These are phyloP conservation scores for Ascochyta fabae DNA, from an alignment of 2,329 filamentous ascomycete species.

Conservation along the genomic window DNA sequence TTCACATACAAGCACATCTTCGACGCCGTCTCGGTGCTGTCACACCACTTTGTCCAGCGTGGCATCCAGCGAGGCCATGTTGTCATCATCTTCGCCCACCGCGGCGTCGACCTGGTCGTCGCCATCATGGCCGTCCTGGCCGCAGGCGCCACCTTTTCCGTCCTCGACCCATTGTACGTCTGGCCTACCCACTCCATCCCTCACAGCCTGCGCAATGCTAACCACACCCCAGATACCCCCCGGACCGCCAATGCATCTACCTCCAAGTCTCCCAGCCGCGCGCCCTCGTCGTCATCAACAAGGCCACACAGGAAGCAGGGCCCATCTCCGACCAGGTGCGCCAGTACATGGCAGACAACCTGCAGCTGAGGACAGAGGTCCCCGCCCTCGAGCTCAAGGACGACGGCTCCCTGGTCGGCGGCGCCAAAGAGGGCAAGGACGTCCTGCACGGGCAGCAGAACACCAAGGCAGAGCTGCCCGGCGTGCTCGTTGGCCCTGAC, in stretches of 20 bases:
- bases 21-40: conserved; percentile 80
- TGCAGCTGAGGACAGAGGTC: conserved; percentile 75
- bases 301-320: conserved; percentile 73
- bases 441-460: conserved; percentile 64
- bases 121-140: conserved; percentile 77
- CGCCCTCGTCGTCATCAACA: conserved; percentile 75
- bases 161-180: conserved; percentile 77
- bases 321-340: conserved; percentile 65
- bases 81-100: conserved; percentile 89
- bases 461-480: conserved; percentile 65
- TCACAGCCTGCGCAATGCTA: conserved; percentile 3
- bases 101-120: conserved; percentile 77
- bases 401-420: conserved; percentile 75
- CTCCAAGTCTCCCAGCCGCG: conserved; percentile 79
- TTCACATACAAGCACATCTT: conserved; percentile 90
- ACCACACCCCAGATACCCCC: conserved; percentile 68
- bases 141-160: conserved; percentile 65
- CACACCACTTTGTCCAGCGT: conserved; percentile 76
- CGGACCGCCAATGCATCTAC: conserved; percentile 80
- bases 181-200: too few relatives aligned
- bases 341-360: conserved; percentile 73
- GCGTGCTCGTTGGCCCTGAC: conserved; percentile 84
- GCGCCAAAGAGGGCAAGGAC: conserved; percentile 69
- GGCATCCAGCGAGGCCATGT: conserved; percentile 83
- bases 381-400: conserved; percentile 75